Percentiles rank a stretch among this genome's conserved stretches.
Evolutionary conservation across 208 protist species (phyloP).

Genomic region (Trypanosoma grayi): DNA sequence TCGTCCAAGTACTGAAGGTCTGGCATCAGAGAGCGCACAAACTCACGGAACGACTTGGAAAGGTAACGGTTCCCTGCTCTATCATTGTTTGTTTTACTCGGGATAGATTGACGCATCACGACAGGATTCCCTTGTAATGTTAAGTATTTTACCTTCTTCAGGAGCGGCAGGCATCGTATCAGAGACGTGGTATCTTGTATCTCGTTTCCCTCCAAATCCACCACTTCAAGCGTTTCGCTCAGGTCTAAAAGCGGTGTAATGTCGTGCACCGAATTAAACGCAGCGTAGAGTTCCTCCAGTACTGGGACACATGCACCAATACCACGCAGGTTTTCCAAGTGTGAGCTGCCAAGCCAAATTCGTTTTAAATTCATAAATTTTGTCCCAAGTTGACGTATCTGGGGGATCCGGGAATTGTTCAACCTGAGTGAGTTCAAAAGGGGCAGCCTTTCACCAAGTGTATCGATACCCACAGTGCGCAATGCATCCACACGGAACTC

Average conservation of each 20-base stretch:
- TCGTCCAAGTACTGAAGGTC: slow-evolving; percentile 61
- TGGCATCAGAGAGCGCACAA: slow-evolving; percentile 57
- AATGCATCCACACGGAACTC: slow-evolving; percentile 70
- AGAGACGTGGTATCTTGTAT: slow-evolving; percentile 37
- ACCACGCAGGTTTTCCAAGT: slow-evolving; percentile 56
- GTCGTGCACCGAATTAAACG: slow-evolving; percentile 80
- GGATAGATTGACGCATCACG: not conserved
- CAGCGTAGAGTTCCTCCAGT: slow-evolving; percentile 76
- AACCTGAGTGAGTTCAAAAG: slow-evolving; percentile 60
- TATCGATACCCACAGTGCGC: slow-evolving; percentile 54
- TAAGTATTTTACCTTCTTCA: slow-evolving; percentile 52
- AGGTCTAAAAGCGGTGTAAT: slow-evolving; percentile 58
- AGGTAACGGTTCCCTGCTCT: not conserved
- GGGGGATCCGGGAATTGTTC: slow-evolving; percentile 59
- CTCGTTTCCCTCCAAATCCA: slow-evolving; percentile 87
- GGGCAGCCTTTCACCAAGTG: slow-evolving; percentile 49
- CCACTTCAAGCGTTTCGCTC: slow-evolving; percentile 66
- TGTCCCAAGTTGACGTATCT: slow-evolving; percentile 68
- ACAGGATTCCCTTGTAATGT: slow-evolving; percentile 74
- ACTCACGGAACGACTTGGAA: slow-evolving; percentile 29
- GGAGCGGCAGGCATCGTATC: slow-evolving; percentile 31
- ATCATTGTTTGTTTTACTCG: not conserved
- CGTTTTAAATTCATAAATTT: slow-evolving; percentile 53
- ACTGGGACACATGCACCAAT: slow-evolving; percentile 58
- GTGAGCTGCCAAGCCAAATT: slow-evolving; percentile 80